phyloP scores from a whole-genome alignment of 1,284 basidiomycete genomes.

The Cryptococcus wingfieldii region DNA sequence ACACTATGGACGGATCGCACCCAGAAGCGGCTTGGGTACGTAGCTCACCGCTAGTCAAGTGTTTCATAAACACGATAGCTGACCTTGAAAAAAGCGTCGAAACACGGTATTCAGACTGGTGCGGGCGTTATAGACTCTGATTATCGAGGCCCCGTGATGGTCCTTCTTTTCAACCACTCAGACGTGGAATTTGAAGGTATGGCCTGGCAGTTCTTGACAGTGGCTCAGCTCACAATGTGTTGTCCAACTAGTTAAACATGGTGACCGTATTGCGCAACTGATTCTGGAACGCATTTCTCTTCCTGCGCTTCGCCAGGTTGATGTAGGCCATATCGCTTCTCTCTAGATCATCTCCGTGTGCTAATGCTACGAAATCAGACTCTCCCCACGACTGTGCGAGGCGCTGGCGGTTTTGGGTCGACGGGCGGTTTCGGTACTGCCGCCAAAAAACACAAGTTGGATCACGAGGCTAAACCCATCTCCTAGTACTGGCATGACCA shows the following conservation, averaged over 20 bases:
- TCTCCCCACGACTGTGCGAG: slow-evolving; percentile 77
- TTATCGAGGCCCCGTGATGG: slow-evolving; percentile 86
- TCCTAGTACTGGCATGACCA: neutral
- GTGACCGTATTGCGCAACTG: slow-evolving; percentile 90
- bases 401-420: slow-evolving; percentile 87
- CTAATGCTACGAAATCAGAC: slow-evolving; percentile 52
- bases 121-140: slow-evolving; percentile 96
- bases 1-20: slow-evolving; percentile 93
- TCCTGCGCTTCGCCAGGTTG: slow-evolving; percentile 78
- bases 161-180: slow-evolving; percentile 90
- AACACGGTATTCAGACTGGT: slow-evolving; percentile 95
- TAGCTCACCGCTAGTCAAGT: slow-evolving; percentile 3
- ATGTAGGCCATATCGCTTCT: slow-evolving; percentile 53
- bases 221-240: neutral
- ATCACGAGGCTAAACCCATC: slow-evolving; percentile 7
- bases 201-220: too few species aligned
- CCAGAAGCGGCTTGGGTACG: slow-evolving; percentile 84
- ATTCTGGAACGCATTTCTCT: slow-evolving; percentile 87
- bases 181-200: slow-evolving; percentile 81
- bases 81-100: slow-evolving; percentile 61
- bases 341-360: neutral
- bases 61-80: neutral
- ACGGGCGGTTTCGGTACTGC: slow-evolving; percentile 61
- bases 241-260: slow-evolving; percentile 64
- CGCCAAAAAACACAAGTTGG: slow-evolving; percentile 24